Evolutionary conservation across 2,329 filamentous ascomycete genomes (phyloP).

Genomic region (Scedosporium aurantiacum): DNA sequence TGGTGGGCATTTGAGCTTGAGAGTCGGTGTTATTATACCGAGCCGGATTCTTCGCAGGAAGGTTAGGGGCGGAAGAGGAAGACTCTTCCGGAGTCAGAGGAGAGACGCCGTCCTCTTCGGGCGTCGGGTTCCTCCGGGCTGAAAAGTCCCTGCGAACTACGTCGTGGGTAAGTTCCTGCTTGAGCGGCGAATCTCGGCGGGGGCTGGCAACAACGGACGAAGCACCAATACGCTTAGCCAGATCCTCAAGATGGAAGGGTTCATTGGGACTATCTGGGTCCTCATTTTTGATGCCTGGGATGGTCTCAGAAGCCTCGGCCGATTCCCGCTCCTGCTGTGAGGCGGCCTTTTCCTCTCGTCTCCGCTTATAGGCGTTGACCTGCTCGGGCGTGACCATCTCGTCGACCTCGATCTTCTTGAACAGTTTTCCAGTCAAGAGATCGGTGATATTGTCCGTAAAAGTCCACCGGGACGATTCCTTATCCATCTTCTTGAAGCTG

Average conservation of each 20-base stretch:
- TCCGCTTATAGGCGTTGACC: slow-evolving; percentile 33
- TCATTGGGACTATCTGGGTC: slow-evolving; percentile 26
- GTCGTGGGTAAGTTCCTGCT: neutral
- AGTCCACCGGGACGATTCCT: slow-evolving; percentile 33
- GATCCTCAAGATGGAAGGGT: slow-evolving; percentile 37
- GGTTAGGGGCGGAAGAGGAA: slow-evolving; percentile 4
- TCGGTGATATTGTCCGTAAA: slow-evolving; percentile 47
- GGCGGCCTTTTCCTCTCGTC: slow-evolving; percentile 16
- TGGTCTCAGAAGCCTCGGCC: neutral
- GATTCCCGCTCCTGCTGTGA: neutral
- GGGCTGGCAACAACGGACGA: slow-evolving; percentile 16
- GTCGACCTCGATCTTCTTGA: slow-evolving; percentile 44
- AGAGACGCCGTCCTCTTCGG: neutral
- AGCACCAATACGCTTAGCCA: slow-evolving; percentile 29
- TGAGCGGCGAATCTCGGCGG: neutral
- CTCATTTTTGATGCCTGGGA: neutral
- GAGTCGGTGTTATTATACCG: neutral
- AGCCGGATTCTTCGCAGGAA: slow-evolving; percentile 7
- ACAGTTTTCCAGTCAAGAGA: slow-evolving; percentile 41
- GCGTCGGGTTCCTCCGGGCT: slow-evolving; percentile 9
- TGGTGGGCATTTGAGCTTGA: slow-evolving; percentile 24
- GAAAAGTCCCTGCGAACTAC: slow-evolving; percentile 17
- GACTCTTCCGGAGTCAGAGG: neutral
- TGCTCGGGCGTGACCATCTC: slow-evolving; percentile 47
- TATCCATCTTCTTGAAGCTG: neutral